phyloP scores from a whole-genome alignment of 257 asterid species.

The Solanum arcanum region DNA sequence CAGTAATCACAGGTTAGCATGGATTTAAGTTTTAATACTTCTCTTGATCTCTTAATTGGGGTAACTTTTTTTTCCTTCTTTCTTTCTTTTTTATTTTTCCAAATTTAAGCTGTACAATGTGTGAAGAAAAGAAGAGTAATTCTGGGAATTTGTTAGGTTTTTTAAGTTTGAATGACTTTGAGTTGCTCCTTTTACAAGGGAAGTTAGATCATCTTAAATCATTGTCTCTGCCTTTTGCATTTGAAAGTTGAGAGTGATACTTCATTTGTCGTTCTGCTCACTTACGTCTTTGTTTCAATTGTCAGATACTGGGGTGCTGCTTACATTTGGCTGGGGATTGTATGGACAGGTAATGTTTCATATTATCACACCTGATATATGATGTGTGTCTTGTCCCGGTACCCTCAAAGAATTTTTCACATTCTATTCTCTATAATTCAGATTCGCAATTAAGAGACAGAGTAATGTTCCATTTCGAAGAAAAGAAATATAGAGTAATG shows the following conservation, averaged over 20 bases:
- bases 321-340: conserved; percentile 80
- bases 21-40: background rate
- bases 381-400: background rate
- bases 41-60: background rate
- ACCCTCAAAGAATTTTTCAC: background rate
- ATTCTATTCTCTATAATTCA: background rate
- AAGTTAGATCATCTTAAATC: background rate
- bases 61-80: background rate
- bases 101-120: background rate
- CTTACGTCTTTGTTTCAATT: background rate
- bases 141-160: background rate
- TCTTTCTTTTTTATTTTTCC: too few species aligned
- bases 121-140: background rate
- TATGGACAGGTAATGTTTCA: conserved; percentile 50
- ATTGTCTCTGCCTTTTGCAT: background rate
- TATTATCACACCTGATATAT: background rate
- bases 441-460: background rate
- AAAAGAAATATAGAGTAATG: background rate
- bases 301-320: conserved; percentile 54
- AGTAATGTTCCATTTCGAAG: background rate
- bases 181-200: background rate
- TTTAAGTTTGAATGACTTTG: background rate
- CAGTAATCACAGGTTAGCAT: conserved; percentile 52
- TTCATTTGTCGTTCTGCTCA: background rate
- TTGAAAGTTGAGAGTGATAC: background rate